Percentiles rank a stretch among this genome's conserved stretches.
These are phyloP conservation scores for Sporothrix brunneoviolacea DNA, from an alignment of 2,329 filamentous ascomycete genomes.

Conservation along the genomic window DNA sequence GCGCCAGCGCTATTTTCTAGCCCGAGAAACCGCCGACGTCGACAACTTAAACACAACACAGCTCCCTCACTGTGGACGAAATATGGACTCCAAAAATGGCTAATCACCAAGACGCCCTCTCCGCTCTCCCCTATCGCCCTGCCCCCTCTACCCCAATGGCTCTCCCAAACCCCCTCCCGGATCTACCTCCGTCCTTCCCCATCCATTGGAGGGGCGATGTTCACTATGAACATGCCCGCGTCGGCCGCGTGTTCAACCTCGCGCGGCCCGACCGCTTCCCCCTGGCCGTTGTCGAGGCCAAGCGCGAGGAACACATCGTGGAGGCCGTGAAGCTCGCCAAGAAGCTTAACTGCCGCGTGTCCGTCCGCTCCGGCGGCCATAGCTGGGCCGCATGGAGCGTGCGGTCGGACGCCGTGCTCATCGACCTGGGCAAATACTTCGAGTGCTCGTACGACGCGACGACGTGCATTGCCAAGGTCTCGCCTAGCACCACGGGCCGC, in stretches of 20 bases:
- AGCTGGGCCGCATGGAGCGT: slow-evolving; percentile 42
- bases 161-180: no score
- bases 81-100: no score
- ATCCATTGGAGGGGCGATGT: slow-evolving; percentile 10
- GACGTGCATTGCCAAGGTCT: slow-evolving; percentile 33
- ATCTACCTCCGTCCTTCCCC: slow-evolving; percentile 14
- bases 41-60: no score
- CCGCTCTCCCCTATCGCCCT: no score
- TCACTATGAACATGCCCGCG: slow-evolving; percentile 13
- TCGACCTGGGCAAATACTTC: slow-evolving; percentile 27
- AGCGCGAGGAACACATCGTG: slow-evolving; percentile 28
- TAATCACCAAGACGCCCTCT: no score
- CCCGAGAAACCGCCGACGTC: no score
- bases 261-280: slow-evolving; percentile 33
- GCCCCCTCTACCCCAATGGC: no score
- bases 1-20: no score
- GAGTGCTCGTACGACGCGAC: slow-evolving; percentile 32
- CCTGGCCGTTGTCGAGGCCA: slow-evolving; percentile 34
- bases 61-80: no score
- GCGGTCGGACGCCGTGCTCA: slow-evolving; percentile 35
- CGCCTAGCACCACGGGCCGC: slow-evolving; percentile 40
- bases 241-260: slow-evolving; percentile 38
- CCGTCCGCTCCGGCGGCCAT: slow-evolving; percentile 41
- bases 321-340: slow-evolving; percentile 33
- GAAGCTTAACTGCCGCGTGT: slow-evolving; percentile 28